These are phyloP conservation scores for Lipomyces sp. DNA, from an alignment of 805 yeast genomes.

Conservation along the genomic window DNA sequence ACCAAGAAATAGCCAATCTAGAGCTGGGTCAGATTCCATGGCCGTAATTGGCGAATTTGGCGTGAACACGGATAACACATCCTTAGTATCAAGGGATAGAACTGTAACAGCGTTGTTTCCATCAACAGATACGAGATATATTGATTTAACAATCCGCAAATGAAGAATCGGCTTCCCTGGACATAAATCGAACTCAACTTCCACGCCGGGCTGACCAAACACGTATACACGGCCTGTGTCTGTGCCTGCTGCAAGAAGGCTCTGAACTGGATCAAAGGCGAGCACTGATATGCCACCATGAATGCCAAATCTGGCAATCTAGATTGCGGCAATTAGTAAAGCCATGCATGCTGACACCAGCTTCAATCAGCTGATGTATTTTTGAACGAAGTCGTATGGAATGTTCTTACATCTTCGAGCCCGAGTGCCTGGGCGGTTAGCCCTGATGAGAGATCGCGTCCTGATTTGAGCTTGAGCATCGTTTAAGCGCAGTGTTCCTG, in stretches of 20 bases:
- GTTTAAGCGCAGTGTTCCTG: not conserved
- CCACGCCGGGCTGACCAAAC: slow-evolving; percentile 82
- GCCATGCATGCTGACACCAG: not conserved
- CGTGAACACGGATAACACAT: slow-evolving; percentile 61
- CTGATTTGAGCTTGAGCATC: slow-evolving; percentile 29
- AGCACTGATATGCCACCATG: slow-evolving; percentile 66
- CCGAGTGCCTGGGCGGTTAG: slow-evolving; percentile 42
- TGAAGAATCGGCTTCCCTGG: slow-evolving; percentile 56
- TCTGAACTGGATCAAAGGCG: slow-evolving; percentile 88
- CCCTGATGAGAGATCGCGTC: slow-evolving; percentile 45
- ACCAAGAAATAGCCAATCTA: slow-evolving; percentile 87
- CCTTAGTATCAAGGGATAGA: slow-evolving; percentile 68
- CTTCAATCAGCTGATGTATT: not conserved
- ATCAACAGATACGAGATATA: slow-evolving; percentile 77
- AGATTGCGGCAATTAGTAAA: slow-evolving; percentile 22
- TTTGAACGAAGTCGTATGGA: not conserved
- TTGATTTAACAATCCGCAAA: slow-evolving; percentile 75
- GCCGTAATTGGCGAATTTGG: slow-evolving; percentile 72
- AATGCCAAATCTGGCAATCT: slow-evolving; percentile 57
- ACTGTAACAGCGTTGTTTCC: slow-evolving; percentile 64
- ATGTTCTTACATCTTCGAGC: slow-evolving; percentile 42
- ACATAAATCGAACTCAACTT: slow-evolving; percentile 62
- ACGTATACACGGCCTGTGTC: slow-evolving; percentile 71
- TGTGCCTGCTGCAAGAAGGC: slow-evolving; percentile 81
- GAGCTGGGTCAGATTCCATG: slow-evolving; percentile 77